Evolutionary conservation across 768 basidiomycete genomes (phyloP).

Genomic region (Leccinum rimulosum): DNA sequence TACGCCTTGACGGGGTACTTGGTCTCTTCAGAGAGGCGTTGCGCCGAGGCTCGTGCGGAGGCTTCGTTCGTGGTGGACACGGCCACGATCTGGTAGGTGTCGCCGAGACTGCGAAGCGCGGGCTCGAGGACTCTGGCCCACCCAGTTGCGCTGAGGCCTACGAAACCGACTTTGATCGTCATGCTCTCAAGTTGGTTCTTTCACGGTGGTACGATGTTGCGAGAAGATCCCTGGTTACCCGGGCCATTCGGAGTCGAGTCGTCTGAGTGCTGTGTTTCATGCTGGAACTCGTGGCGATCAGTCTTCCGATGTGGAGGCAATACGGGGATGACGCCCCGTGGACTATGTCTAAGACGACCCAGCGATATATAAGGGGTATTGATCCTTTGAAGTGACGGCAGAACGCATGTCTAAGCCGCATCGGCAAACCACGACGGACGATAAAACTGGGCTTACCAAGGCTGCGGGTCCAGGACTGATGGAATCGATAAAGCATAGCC

Average conservation of each 20-base stretch:
- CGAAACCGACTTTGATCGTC: conserved; percentile 9
- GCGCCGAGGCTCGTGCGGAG: conserved; percentile 7
- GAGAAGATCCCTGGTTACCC: background rate
- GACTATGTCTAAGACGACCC: background rate
- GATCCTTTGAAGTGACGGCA: too few species aligned
- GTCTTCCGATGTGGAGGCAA: background rate
- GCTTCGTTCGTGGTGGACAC: conserved; percentile 10
- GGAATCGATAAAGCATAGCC: too few species aligned
- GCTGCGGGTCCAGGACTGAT: background rate
- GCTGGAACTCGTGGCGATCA: background rate
- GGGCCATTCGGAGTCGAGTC: background rate
- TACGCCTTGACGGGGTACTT: conserved; percentile 9
- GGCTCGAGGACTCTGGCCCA: conserved; percentile 11
- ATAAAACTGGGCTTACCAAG: too few species aligned
- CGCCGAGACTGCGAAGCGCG: conserved; percentile 6
- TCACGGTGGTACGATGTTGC: background rate
- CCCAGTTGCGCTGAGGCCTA: conserved; percentile 6
- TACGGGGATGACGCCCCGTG: too few species aligned
- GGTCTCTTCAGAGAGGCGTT: conserved; percentile 6
- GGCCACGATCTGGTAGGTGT: conserved; percentile 12
- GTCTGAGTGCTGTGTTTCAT: background rate
- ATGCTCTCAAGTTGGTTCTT: background rate
- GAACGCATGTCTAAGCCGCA: too few species aligned
- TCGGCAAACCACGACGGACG: too few species aligned
- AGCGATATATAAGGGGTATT: too few species aligned